Evolutionary conservation across 78 protist genomes (phyloP), one percentile per base, ranked within the genome.

Genomic region (Anaeramoeba flamelloides): DNA sequence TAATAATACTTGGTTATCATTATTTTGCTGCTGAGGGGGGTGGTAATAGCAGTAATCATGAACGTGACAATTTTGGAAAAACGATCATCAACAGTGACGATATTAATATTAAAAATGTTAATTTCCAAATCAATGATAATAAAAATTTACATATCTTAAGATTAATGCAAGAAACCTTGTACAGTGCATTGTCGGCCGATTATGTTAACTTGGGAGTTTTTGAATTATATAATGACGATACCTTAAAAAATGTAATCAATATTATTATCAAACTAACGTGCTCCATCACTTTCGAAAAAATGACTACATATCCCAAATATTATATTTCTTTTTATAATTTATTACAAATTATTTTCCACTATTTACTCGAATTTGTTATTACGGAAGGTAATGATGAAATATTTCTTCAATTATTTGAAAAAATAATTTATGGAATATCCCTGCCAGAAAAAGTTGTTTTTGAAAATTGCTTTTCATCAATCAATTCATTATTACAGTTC

Each of bases 131-230:
- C n/a, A n/a, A n/a, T n/a, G n/a, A n/a, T n/a, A n/a, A n/a, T n/a
- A n/a, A n/a, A n/a, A n/a, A n/a, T n/a, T n/a, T n/a, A n/a, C n/a
- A n/a, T n/a, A n/a, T n/a, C 38, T 75, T 39, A 75, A 75, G 3
- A 2, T 2, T 75, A 39, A 75, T 3, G 37, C 77, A 75, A n/a
- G 65, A 3, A 75, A 3, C 83, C 76, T 74, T 89, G 33, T 1
- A 40, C 38, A 31, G 38, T 1, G 38, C 89, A 1, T 81, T 89
- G 4, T 8, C 40, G 34, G 91, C 89, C 0, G 74, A 77, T n/a
- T 89, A 89, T 40, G 79, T 78, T 0, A 89, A 89, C 83, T 86
- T 89, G 74, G 91, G 91, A 2, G 91, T 89, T 2, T 89, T 86
- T 77, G 2, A 32, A 39, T 81, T 89, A 41, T 89, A 89, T 82